Evolutionary conservation across 2,329 filamentous ascomycete species (phyloP), one percentile per base, ranked within the genome.

Genomic region (Calycina herbarum): DNA sequence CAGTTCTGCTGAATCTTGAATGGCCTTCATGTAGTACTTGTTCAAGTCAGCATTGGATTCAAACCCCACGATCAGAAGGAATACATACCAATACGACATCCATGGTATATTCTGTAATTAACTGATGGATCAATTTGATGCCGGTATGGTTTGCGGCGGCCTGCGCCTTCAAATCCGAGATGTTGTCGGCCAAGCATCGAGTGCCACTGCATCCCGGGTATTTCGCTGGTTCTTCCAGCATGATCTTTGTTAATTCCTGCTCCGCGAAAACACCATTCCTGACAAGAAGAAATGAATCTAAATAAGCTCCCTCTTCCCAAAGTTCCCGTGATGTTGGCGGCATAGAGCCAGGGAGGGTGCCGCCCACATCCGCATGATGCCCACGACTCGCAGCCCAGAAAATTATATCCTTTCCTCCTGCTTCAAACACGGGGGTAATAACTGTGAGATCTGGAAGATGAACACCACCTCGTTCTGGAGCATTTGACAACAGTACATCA

Each of bases 131-230:
- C n/a, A 94, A 81, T 42, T 86, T 87, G 73, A 93, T 93, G 7
- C 92, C 92, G 72, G 92, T 93, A 67, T 91, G 87, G 73, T 95
- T 95, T 3, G 92, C 91, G 0, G 92, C 91, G 17, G 94, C 88
- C 75, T 94, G 92, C 0, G 92, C 92, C 76, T 93, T 93, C 57
- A 95, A 82, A 74, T 95, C 92, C 64, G 92, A 93, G 69, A 95
- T 81, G 75, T 95, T 95, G 77, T 96, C 92, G 5, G 84, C 86
- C 1, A 95, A 81, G 73, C 90, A 91, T 51, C 92, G 82, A 0
- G 92, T 93, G 1, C 91, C 92, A 59, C 85, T 88, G 78, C 91
- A 94, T 0, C 90, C 92, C 1, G 70, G 70, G 54, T 82, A 54
- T 63, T 77, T 13, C 10, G 56, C 69, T 35, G 65, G 59, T 2